These are phyloP conservation scores for Jackrogersella minutella DNA, from an alignment of 495 filamentous ascomycete genomes.

Conservation along the genomic window DNA sequence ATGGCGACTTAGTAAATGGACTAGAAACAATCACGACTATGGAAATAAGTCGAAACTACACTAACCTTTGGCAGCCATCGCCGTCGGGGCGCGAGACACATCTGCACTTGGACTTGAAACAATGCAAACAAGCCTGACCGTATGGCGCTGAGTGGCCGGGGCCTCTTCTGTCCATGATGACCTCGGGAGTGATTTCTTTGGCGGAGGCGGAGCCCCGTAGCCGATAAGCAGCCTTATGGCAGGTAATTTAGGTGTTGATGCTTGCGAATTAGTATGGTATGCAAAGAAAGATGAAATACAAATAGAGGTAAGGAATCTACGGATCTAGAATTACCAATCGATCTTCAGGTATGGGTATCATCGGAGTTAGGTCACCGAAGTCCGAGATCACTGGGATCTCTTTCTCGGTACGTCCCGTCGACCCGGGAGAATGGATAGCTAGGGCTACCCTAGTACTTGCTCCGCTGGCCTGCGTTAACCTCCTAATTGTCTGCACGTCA, in stretches of 20 bases:
- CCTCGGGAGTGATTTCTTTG: neutral
- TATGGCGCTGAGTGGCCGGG: constrained; percentile 34
- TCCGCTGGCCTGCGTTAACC: neutral
- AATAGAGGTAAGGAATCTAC: neutral
- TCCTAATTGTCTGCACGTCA: neutral
- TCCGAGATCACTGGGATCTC: neutral
- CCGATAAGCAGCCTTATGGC: neutral
- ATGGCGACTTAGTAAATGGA: neutral
- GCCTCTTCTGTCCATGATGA: constrained; percentile 3
- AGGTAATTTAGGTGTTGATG: neutral
- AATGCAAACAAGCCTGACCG: constrained; percentile 56
- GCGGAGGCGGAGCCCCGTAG: neutral
- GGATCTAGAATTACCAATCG: neutral
- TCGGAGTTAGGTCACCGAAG: neutral
- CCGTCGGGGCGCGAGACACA: constrained; percentile 49
- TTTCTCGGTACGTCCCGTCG: neutral
- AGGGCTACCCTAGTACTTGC: too few species aligned
- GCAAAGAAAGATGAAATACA: neutral
- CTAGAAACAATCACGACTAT: neutral
- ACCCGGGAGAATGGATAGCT: neutral
- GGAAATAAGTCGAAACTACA: neutral
- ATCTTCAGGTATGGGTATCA: neutral
- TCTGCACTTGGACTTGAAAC: constrained; percentile 56
- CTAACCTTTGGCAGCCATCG: constrained; percentile 55
- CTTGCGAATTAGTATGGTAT: neutral